Evolutionary conservation across 2,329 filamentous ascomycete species (phyloP), one percentile per base, ranked within the genome.

Genomic region (Aspergillus caelatus): DNA sequence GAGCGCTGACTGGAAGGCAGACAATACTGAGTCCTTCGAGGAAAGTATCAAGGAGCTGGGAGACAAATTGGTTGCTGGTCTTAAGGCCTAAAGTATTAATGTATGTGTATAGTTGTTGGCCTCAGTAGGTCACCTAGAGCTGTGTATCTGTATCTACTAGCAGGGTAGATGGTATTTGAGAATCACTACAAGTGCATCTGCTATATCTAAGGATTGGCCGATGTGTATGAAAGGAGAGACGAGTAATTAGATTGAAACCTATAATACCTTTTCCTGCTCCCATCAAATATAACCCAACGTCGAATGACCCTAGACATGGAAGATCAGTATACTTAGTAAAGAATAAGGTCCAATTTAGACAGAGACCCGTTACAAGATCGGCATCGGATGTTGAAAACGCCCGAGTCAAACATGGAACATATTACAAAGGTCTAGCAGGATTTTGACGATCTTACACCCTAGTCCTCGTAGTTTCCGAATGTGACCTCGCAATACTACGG

Each of bases 1-100:
- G 2, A 81, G 80, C 23, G 87, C 87, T 0, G 77, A 82, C 34
- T 90, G 88, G 88, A 75, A 77, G 10, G 85, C 87, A 7, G 41
- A 41, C 2, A 53, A 66, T 32, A 61, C 62, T 10, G 21, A 64
- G 21, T 36, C 62, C 1, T 73, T 72, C 66, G 82, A 85, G 73
- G 74, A 67, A n/a, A 87, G 84, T 69, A 82, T 89, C 60, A 72
- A 78, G 58, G 68, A 64, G 0, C 71, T 87, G 1, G 87, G 87
- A 0, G 80, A 88, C 68, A 76, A 73, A 67, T 75, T 89, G 50
- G 77, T 89, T n/a, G 62, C 64, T 28, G 57, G 62, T 62, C 70
- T 69, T 11, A 11, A 43, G 28, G 53, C 14, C 16, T 67, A 56
- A 16, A 46, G 3, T 23, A 21, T 11, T 21, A 19, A 21, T 21